Base-by-base conservation (phyloP, 2,329 filamentous ascomycete species). In the Tolypocladium nubicola region DNA sequence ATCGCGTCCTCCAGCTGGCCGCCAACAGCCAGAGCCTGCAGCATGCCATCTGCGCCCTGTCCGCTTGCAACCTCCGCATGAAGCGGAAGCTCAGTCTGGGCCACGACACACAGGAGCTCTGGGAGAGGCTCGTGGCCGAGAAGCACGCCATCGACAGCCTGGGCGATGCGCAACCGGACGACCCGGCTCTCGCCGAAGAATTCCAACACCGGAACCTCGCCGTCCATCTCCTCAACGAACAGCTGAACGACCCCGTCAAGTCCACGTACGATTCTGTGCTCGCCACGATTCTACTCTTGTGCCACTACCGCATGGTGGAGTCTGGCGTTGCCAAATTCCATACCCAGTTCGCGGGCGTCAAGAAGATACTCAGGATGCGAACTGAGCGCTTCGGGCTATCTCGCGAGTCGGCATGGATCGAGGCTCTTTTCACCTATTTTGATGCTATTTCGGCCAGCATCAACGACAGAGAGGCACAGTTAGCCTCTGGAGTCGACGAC, bases 271-370 rank as follows among this genome's bases (percentile, higher is more conserved):
- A 97, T 70, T 92, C 90, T 0, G 89, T 94, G 5, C 78, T 97
- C 37, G 92, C 90, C 3, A 96, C 90, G 4, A 84, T 97, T 40
- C 80, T 97, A 43, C 82, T 97, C 10, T 79, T 97, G 4, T 96
- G 91, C 68, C 85, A 97, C 60, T 96, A 96, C 70, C 89, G 95
- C 63, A 91, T 96, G 74, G 94, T 90, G 61, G 92, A 97, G 71
- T 94, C 89, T 1, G 93, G 93, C 3, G 87, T 97, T 63, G 90
- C 90, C 23, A 93, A 93, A 66, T 97, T 97, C 73, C 89, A 91
- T 63, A 94, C 89, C 0, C 93, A 97, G 68, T 91, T 97, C 66
- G 90, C 90, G 1, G 92, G 93, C 0, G 91, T 97, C 43, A 92
- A 91, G 73, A 95, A 95, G 76, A 84, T 97, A 38, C 80, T 97